Conservation (phyloP, 441 rosid genomes). For the Mallotus japonicus region DNA sequence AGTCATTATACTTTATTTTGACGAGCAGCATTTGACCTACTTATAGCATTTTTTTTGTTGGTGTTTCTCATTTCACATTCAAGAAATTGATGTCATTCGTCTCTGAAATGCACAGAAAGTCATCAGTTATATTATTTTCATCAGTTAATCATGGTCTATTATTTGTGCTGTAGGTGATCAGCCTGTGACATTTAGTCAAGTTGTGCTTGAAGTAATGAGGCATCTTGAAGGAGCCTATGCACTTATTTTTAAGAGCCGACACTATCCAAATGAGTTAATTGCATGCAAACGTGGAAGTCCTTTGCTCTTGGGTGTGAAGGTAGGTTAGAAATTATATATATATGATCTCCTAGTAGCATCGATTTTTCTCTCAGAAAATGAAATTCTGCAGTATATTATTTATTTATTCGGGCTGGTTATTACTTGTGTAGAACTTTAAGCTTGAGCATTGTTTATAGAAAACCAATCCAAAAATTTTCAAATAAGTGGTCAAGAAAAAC, state of each 20-base stretch:
- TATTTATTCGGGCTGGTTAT: background rate
- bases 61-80: no score
- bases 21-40: no score
- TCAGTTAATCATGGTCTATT: background rate
- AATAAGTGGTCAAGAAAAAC: background rate
- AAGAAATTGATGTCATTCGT: background rate
- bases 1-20: no score
- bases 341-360: conserved; percentile 14
- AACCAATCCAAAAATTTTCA: background rate
- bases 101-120: conserved; percentile 6
- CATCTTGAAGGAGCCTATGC: conserved; percentile 99
- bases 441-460: background rate
- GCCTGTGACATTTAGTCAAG: conserved; percentile 78
- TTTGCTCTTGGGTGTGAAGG: conserved; percentile 90
- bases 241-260: conserved; percentile 87
- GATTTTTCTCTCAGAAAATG: background rate
- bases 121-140: no score
- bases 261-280: conserved; percentile 90
- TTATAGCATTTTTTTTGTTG: no score
- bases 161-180: conserved; percentile 54
- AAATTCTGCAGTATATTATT: background rate
- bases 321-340: conserved; percentile 36
- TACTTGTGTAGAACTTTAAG: background rate
- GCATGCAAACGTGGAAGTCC: conserved; percentile 99
- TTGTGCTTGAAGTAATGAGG: conserved; percentile 93